Conservation (phyloP, 768 basidiomycete genomes). For the Postia placenta region DNA sequence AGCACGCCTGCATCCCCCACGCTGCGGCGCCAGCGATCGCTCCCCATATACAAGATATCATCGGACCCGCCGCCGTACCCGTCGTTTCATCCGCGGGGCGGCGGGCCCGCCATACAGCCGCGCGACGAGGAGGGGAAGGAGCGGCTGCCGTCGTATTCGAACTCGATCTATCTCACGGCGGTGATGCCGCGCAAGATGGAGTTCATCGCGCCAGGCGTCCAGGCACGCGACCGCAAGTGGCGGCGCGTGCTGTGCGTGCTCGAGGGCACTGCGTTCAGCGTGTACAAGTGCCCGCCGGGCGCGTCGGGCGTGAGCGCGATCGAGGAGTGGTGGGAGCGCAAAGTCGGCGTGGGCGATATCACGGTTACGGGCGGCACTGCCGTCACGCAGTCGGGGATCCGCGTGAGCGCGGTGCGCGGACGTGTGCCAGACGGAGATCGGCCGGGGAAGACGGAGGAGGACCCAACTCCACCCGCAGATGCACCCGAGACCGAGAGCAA, state of each 20-base stretch:
- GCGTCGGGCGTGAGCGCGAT: slow-evolving; percentile 44
- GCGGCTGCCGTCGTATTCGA: slow-evolving; percentile 73
- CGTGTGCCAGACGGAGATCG: slow-evolving; percentile 15
- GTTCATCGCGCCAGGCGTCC: slow-evolving; percentile 77
- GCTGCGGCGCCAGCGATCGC: slow-evolving; percentile 57
- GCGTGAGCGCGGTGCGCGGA: slow-evolving; percentile 25
- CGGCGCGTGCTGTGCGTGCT: slow-evolving; percentile 80
- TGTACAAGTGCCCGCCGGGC: slow-evolving; percentile 52
- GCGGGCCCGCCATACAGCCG: slow-evolving; percentile 30
- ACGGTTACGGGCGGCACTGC: slow-evolving; percentile 14
- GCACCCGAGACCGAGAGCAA: background rate
- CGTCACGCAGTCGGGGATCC: slow-evolving; percentile 18
- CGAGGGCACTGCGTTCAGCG: slow-evolving; percentile 84
- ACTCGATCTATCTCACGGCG: slow-evolving; percentile 73
- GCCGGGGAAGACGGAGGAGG: slow-evolving; percentile 13
- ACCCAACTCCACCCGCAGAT: background rate
- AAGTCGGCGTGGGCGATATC: slow-evolving; percentile 67
- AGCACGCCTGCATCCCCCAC: slow-evolving; percentile 25
- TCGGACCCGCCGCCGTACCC: slow-evolving; percentile 69
- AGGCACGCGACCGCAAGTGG: slow-evolving; percentile 92
- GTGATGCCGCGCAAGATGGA: slow-evolving; percentile 91
- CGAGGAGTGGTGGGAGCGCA: slow-evolving; percentile 75
- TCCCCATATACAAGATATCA: slow-evolving; percentile 59
- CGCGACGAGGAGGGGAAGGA: slow-evolving; percentile 85
- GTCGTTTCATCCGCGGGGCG: slow-evolving; percentile 29